Evolutionary conservation across 345 rosid species (phyloP), one percentile per base, ranked within the genome.

Genomic region (Dovyalis caffra): DNA sequence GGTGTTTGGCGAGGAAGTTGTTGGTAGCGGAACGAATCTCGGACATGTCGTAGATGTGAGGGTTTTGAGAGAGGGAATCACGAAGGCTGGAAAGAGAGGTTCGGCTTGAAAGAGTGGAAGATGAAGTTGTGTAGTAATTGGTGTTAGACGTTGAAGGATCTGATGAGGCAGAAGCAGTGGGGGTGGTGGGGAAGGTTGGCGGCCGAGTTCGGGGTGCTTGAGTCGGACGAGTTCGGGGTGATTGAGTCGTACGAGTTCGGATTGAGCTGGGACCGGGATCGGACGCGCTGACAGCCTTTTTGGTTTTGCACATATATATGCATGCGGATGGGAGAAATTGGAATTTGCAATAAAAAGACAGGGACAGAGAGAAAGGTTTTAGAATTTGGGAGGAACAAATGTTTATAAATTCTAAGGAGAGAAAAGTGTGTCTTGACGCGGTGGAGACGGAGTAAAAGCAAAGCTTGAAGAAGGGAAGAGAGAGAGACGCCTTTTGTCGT

Each of bases 11-110:
- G 45, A 95, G 90, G 92, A 95, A 95, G 69, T 87, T 90, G 89
- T 95, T 95, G 64, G 97, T 95, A 80, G 97, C 94, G 45, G 89
- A 56, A 29, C 97, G 97, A 26, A 95, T 89, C 78, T 92, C 97
- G 72, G 89, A 71, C 83, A 92, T 79, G 84, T 83, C 81, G 88
- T 95, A 95, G 82, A 95, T 86, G 82, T 85, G 88, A 18, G 95
- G 90, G 34, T 77, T 90, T 45, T 92, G 91, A 5, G 97, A 88
- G 71, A 92, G 76, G 32, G 88, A 83, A 1, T 78, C 83, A 26
- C 91, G 90, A 83, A 94, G 88, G 79, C 89, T 83, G 73, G 98
- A 77, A 74, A 89, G 88, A 11, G 98, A 90, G 69, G 89, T 40
- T 3, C 69, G 72, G 68, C 72, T 35, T 11, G 76, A 75, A 68